A percentile compares a stretch with the other conserved stretches of the same genome.
phyloP scores from a whole-genome alignment of 2,329 filamentous ascomycete species.

The Hysterium pulicare region DNA sequence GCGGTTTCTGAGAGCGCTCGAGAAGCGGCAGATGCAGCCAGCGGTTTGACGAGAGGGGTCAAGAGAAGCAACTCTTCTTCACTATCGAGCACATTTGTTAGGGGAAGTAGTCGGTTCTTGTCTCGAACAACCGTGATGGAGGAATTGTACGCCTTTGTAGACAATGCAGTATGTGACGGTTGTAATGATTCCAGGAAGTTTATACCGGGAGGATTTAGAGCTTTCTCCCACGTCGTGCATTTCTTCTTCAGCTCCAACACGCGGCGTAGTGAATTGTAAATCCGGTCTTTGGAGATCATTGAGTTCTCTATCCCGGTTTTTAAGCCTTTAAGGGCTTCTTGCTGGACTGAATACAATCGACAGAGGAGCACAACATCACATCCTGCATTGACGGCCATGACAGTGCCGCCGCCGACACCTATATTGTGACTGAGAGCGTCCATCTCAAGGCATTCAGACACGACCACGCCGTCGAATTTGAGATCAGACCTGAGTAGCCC shows the following conservation, averaged over 20 bases:
- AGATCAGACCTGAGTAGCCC: slow-evolving; percentile 84
- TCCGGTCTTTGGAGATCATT: slow-evolving; percentile 76
- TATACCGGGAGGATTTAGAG: slow-evolving; percentile 80
- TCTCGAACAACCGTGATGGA: slow-evolving; percentile 93
- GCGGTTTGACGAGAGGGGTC: slow-evolving; percentile 83
- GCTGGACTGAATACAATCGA: slow-evolving; percentile 80
- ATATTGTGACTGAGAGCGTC: slow-evolving; percentile 93
- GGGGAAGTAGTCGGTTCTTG: slow-evolving; percentile 77
- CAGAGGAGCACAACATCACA: slow-evolving; percentile 90
- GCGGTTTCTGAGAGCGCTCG: slow-evolving; percentile 64
- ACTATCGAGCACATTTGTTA: slow-evolving; percentile 75
- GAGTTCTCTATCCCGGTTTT: slow-evolving; percentile 87
- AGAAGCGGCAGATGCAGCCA: slow-evolving; percentile 84
- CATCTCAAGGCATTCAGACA: slow-evolving; percentile 96
- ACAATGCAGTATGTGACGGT: slow-evolving; percentile 75
- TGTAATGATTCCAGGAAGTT: slow-evolving; percentile 75
- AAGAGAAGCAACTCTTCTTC: slow-evolving; percentile 87
- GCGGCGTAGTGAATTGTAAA: slow-evolving; percentile 74
- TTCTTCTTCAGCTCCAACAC: slow-evolving; percentile 77
- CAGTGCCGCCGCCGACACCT: slow-evolving; percentile 91
- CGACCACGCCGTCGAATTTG: slow-evolving; percentile 85
- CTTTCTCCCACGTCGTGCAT: slow-evolving; percentile 87
- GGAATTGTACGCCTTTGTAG: slow-evolving; percentile 81
- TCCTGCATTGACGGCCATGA: slow-evolving; percentile 95
- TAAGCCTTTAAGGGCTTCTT: slow-evolving; percentile 86